phyloP scores from a whole-genome alignment of 495 filamentous ascomycete species.

The Lophiotrema nucula region DNA sequence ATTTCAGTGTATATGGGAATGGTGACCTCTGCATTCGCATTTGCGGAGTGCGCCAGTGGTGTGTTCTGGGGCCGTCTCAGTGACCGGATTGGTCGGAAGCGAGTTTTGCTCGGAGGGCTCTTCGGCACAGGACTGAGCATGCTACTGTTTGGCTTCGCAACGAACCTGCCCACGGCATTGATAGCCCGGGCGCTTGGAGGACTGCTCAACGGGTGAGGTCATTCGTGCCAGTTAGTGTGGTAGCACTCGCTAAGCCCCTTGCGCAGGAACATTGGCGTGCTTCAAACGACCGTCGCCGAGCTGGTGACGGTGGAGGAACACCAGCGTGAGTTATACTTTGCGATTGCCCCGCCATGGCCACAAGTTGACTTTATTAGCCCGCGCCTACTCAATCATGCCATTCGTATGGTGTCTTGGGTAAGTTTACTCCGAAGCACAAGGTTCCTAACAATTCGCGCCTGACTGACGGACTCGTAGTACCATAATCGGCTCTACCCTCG shows the following conservation, averaged over 20 bases:
- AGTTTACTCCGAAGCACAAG: conserved; percentile 1
- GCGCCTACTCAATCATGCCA: conserved; percentile 95
- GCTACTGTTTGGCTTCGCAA: conserved; percentile 87
- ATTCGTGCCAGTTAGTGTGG: conserved; percentile 10
- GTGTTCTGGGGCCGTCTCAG: conserved; percentile 91
- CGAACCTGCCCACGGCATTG: conserved; percentile 78
- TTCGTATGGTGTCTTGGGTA: conserved; percentile 95
- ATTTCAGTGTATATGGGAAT: conserved; percentile 93
- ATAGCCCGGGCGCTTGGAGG: conserved; percentile 86
- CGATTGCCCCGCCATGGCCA: not conserved
- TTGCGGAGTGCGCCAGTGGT: conserved; percentile 89
- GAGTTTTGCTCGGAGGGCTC: conserved; percentile 82
- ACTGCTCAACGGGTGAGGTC: conserved; percentile 80
- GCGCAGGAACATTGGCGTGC: conserved; percentile 80
- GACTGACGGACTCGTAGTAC: conserved; percentile 46
- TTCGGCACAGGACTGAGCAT: conserved; percentile 91
- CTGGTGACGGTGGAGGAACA: conserved; percentile 88
- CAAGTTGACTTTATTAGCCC: conserved; percentile 50
- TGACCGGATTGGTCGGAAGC: conserved; percentile 89
- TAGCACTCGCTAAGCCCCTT: conserved; percentile 26
- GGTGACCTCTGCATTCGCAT: conserved; percentile 94
- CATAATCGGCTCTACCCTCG: conserved; percentile 86
- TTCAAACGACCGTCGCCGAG: conserved; percentile 93
- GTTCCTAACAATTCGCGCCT: not conserved
- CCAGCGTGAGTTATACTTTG: conserved; percentile 60